Evolutionary conservation across 768 basidiomycete genomes (phyloP).

Genomic region (Goffeauzyma gilvescens): DNA sequence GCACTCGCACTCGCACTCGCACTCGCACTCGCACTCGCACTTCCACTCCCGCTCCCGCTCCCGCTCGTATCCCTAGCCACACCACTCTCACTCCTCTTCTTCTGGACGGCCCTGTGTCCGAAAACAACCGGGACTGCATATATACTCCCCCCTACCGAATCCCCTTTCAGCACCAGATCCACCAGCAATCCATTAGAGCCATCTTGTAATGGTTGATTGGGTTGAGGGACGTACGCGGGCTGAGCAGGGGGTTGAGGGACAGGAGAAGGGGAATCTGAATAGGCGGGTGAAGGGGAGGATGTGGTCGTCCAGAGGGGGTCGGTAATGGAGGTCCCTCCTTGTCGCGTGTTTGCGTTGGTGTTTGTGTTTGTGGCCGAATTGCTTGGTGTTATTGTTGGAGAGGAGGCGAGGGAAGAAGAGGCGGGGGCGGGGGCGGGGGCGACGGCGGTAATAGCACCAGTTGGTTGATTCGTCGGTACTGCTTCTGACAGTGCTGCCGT

Average conservation of each 20-base stretch:
- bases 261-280: too few species aligned
- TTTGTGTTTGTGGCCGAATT: too few species aligned
- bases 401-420: background rate
- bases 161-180: conserved; percentile 8
- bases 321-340: too few species aligned
- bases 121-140: conserved; percentile 22
- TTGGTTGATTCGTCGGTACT: too few species aligned
- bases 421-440: too few species aligned
- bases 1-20: background rate
- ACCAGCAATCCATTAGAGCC: conserved; percentile 9
- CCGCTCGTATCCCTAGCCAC: background rate
- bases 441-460: too few species aligned
- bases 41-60: background rate
- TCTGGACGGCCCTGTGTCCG: conserved; percentile 14
- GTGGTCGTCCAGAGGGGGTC: too few species aligned
- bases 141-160: conserved; percentile 11
- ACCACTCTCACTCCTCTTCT: background rate
- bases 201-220: conserved; percentile 1
- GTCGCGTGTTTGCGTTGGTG: too few species aligned
- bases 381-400: background rate
- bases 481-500: too few species aligned
- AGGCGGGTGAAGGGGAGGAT: too few species aligned
- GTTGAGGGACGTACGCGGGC: conserved; percentile 3
- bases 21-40: background rate
- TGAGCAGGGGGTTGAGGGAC: too few species aligned